Percentiles rank a stretch among this genome's conserved stretches.
Evolutionary conservation across 768 basidiomycete species (phyloP).

Genomic region (Boletales sp.): DNA sequence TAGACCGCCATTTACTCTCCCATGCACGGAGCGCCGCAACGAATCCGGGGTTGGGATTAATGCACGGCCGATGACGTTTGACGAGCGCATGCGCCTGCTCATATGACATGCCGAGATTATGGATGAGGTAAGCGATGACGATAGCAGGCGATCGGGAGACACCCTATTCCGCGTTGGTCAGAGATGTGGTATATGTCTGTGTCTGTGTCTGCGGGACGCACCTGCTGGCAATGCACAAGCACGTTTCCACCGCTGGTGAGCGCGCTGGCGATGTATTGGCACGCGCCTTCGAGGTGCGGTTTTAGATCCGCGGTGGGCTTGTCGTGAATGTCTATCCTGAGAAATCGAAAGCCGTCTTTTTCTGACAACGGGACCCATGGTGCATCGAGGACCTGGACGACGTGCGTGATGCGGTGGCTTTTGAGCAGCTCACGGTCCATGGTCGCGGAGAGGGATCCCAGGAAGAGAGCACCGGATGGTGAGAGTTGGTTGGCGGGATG

Average conservation of each 20-base stretch:
- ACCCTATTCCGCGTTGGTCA: slow-evolving; percentile 43
- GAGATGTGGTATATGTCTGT: not conserved
- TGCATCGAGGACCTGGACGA: slow-evolving; percentile 66
- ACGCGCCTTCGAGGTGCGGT: slow-evolving; percentile 66
- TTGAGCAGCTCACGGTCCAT: slow-evolving; percentile 53
- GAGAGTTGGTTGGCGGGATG: slow-evolving; percentile 13
- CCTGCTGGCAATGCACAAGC: slow-evolving; percentile 82
- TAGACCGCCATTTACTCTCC: slow-evolving; percentile 39
- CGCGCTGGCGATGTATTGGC: slow-evolving; percentile 60
- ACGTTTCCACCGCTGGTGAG: slow-evolving; percentile 61
- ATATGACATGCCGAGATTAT: slow-evolving; percentile 68
- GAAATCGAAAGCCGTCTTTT: slow-evolving; percentile 47
- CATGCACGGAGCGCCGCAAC: slow-evolving; percentile 56
- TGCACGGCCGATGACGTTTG: slow-evolving; percentile 63
- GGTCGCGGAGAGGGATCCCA: slow-evolving; percentile 62
- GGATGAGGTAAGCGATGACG: slow-evolving; percentile 80
- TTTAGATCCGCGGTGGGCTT: slow-evolving; percentile 56
- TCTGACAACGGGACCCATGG: slow-evolving; percentile 55
- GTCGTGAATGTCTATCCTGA: slow-evolving; percentile 69
- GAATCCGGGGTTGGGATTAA: slow-evolving; percentile 78
- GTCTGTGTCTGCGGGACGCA: slow-evolving; percentile 30
- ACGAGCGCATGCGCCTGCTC: slow-evolving; percentile 60
- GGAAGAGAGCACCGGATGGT: slow-evolving; percentile 54
- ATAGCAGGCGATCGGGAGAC: slow-evolving; percentile 75
- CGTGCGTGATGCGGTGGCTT: slow-evolving; percentile 48